phyloP scores from a whole-genome alignment of 169 alveolate genomes.

The Theileria equi region DNA sequence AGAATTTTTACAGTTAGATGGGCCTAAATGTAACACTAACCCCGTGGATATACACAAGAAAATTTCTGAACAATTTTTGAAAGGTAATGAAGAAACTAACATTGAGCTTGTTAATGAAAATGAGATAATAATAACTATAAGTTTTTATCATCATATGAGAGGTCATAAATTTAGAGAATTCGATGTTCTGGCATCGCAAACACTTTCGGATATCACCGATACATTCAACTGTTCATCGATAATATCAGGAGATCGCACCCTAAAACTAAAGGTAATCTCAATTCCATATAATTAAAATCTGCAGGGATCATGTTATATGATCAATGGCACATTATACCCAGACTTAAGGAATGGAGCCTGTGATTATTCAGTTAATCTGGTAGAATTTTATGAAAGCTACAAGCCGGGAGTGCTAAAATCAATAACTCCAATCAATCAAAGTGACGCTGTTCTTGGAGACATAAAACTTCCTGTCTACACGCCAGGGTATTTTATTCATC shows the following conservation, averaged over 20 bases:
- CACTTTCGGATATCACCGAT: conserved; percentile 72
- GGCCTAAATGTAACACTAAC: conserved; percentile 38
- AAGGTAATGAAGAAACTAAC: not conserved
- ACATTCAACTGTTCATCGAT: conserved; percentile 69
- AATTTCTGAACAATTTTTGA: conserved; percentile 30
- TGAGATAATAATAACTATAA: conserved; percentile 57
- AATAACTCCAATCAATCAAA: conserved; percentile 62
- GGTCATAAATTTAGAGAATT: conserved; percentile 79
- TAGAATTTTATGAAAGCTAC: conserved; percentile 22
- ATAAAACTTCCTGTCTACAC: conserved; percentile 71
- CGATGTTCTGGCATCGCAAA: conserved; percentile 76
- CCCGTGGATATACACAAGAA: conserved; percentile 19
- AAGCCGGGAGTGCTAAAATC: conserved; percentile 61
- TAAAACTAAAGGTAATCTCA: conserved; percentile 14
- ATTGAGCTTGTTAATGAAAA: conserved; percentile 41
- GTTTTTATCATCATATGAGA: conserved; percentile 76
- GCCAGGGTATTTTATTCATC: conserved; percentile 75
- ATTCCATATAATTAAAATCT: not conserved
- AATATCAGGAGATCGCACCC: conserved; percentile 23
- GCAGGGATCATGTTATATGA: conserved; percentile 76
- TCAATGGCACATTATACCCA: conserved; percentile 78
- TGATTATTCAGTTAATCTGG: conserved; percentile 59
- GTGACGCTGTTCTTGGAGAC: conserved; percentile 62
- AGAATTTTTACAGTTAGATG: conserved; percentile 12
- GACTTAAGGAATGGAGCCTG: conserved; percentile 68